Evolutionary conservation across 2,329 filamentous ascomycete species (phyloP).

Genomic region (Cladosporium austrohemisphaericum): DNA sequence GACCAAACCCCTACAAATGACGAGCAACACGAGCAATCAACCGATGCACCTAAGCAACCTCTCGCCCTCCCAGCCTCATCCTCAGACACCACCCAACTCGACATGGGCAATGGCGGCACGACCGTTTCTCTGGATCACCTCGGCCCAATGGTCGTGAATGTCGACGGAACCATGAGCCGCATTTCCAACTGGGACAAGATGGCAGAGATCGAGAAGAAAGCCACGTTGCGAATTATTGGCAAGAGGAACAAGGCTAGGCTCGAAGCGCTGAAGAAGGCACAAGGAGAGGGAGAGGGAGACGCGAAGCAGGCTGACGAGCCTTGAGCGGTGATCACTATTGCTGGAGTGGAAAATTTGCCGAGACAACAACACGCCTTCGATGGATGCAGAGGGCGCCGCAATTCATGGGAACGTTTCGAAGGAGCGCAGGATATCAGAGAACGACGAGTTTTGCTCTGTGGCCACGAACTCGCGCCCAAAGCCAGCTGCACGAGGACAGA

Average conservation of each 20-base stretch:
- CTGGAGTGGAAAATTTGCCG: too few relatives aligned
- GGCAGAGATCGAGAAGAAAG: slow-evolving; percentile 63
- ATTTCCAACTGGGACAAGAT: slow-evolving; percentile 72
- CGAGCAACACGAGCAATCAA: too few relatives aligned
- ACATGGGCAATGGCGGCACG: slow-evolving; percentile 32
- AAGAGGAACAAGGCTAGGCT: slow-evolving; percentile 65
- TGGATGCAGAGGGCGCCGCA: too few relatives aligned
- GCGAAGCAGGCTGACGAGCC: too few relatives aligned
- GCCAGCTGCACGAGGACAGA: too few relatives aligned
- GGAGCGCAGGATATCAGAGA: too few relatives aligned
- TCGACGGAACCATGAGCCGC: slow-evolving; percentile 66
- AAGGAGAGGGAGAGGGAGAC: slow-evolving; percentile 20
- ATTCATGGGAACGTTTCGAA: too few relatives aligned
- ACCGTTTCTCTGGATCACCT: slow-evolving; percentile 62
- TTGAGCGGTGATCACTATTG: too few relatives aligned
- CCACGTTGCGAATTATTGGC: slow-evolving; percentile 63
- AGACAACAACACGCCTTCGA: too few relatives aligned
- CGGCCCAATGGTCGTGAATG: slow-evolving; percentile 70
- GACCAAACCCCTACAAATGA: background rate
- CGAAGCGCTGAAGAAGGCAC: slow-evolving; percentile 49
- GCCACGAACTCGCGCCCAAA: too few relatives aligned
- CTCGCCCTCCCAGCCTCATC: slow-evolving; percentile 23
- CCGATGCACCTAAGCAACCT: slow-evolving; percentile 14
- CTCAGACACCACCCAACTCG: slow-evolving; percentile 24
- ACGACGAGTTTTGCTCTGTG: too few relatives aligned